Evolutionary conservation across 441 rosid species (phyloP).

Genomic region (Erysimum cheiri): DNA sequence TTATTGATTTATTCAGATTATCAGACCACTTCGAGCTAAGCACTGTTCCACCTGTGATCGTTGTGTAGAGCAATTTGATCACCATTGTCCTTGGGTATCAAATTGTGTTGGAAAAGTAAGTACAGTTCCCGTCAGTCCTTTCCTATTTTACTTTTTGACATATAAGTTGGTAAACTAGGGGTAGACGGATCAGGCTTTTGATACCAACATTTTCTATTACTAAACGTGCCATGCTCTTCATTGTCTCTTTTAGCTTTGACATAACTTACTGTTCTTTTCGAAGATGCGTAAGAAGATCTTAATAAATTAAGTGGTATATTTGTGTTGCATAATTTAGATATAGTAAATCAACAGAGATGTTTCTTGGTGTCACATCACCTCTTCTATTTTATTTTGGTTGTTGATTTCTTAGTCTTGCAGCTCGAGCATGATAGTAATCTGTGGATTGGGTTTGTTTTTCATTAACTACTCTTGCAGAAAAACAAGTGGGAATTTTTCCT

Average conservation of each 20-base stretch:
- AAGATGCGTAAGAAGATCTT: background rate
- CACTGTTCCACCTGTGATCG: slow-evolving; percentile 96
- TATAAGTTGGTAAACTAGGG: slow-evolving; percentile 4
- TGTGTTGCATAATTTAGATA: slow-evolving; percentile 3
- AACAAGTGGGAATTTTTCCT: slow-evolving; percentile 93
- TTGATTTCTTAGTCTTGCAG: slow-evolving; percentile 49
- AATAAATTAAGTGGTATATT: slow-evolving; percentile 6
- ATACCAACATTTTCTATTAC: slow-evolving; percentile 5
- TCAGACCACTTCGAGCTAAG: slow-evolving; percentile 96
- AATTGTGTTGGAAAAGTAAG: slow-evolving; percentile 97
- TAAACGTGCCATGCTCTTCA: background rate
- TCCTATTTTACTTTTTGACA: slow-evolving; percentile 9
- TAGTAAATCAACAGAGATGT: slow-evolving; percentile 16
- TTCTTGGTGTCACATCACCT: slow-evolving; percentile 15
- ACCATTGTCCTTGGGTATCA: slow-evolving; percentile 99
- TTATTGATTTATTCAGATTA: slow-evolving; percentile 76
- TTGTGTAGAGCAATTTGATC: slow-evolving; percentile 98
- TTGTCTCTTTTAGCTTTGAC: slow-evolving; percentile 9
- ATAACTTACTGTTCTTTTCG: slow-evolving; percentile 4
- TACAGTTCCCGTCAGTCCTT: background rate
- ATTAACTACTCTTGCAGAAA: slow-evolving; percentile 59
- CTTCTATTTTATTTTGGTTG: slow-evolving; percentile 13
- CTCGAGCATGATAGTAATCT: slow-evolving; percentile 27
- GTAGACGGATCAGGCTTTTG: slow-evolving; percentile 17
- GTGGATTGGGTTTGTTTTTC: slow-evolving; percentile 24